Conservation (phyloP, 164 flowering plant species). For the Sextonia rubra region DNA sequence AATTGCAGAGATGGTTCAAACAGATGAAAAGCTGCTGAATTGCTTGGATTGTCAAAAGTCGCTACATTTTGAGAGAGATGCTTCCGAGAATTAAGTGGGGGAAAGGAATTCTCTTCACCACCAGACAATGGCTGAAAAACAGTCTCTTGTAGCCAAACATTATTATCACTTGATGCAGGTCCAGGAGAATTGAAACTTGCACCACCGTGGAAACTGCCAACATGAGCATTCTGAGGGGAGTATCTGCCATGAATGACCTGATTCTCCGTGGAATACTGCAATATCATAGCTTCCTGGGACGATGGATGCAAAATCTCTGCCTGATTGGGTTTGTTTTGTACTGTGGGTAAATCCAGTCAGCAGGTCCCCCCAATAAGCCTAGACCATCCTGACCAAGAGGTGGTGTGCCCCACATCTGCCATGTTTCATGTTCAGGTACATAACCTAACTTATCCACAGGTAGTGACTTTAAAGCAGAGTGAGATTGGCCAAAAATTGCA, state of each 20-base stretch:
- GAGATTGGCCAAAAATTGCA: constrained; percentile 20
- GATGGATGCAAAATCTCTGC: constrained; percentile 41
- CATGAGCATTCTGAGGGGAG: constrained; percentile 36
- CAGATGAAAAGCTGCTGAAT: constrained; percentile 31
- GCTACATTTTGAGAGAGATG: constrained; percentile 39
- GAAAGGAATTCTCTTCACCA: constrained; percentile 31
- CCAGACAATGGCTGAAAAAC: constrained; percentile 42
- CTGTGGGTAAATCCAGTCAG: constrained; percentile 61
- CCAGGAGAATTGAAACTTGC: constrained; percentile 31
- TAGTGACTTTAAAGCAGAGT: constrained; percentile 29
- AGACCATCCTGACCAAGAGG: constrained; percentile 80
- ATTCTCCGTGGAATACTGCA: constrained; percentile 54
- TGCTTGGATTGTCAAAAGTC: constrained; percentile 36
- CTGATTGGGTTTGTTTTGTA: constrained; percentile 38
- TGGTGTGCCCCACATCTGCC: constrained; percentile 90
- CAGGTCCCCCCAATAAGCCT: constrained; percentile 53
- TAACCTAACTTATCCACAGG: constrained; percentile 26
- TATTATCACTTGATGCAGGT: constrained; percentile 36
- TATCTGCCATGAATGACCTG: constrained; percentile 30
- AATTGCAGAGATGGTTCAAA: constrained; percentile 45
- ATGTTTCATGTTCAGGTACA: constrained; percentile 32
- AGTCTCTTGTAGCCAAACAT: constrained; percentile 52
- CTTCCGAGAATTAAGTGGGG: constrained; percentile 30
- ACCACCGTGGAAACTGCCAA: constrained; percentile 44
- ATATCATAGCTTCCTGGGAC: constrained; percentile 42